Evolutionary conservation across 331 rosid genomes (phyloP).

Genomic region (Cydonia oblonga): DNA sequence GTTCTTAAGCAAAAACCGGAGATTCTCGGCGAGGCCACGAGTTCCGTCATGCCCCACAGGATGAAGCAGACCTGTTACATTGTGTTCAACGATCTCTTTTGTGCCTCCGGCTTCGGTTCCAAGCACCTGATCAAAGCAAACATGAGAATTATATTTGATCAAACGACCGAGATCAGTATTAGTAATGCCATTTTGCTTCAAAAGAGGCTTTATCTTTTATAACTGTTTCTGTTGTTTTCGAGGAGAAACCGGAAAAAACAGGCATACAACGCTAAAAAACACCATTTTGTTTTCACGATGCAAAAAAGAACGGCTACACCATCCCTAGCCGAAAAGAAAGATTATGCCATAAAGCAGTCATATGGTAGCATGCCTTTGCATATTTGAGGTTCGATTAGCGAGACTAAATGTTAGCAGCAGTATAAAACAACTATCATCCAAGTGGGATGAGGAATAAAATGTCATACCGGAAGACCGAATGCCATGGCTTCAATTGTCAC

Average conservation of each 20-base stretch:
- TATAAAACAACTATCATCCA: background rate
- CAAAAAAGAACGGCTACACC: too few species aligned
- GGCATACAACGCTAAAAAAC: background rate
- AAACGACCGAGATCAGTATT: background rate
- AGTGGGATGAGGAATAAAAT: background rate
- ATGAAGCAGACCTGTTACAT: conserved; percentile 86
- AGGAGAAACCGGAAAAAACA: background rate
- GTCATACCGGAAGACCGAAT: conserved; percentile 84
- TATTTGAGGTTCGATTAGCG: background rate
- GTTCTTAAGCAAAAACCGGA: conserved; percentile 54
- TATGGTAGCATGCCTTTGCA: background rate
- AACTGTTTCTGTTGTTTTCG: background rate
- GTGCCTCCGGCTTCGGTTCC: conserved; percentile 97
- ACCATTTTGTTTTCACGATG: background rate
- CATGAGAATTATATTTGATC: background rate
- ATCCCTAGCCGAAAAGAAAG: background rate
- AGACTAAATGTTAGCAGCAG: background rate
- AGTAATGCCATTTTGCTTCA: background rate
- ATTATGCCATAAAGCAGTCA: background rate
- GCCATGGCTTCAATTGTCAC: conserved; percentile 93
- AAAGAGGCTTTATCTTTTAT: background rate
- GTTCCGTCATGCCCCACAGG: conserved; percentile 61
- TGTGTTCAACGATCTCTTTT: conserved; percentile 71
- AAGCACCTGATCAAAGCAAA: conserved; percentile 40
- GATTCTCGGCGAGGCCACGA: conserved; percentile 38